These are phyloP conservation scores for Globisporangium emineosum DNA, from an alignment of 352 stramenopile genomes.

Conservation along the genomic window DNA sequence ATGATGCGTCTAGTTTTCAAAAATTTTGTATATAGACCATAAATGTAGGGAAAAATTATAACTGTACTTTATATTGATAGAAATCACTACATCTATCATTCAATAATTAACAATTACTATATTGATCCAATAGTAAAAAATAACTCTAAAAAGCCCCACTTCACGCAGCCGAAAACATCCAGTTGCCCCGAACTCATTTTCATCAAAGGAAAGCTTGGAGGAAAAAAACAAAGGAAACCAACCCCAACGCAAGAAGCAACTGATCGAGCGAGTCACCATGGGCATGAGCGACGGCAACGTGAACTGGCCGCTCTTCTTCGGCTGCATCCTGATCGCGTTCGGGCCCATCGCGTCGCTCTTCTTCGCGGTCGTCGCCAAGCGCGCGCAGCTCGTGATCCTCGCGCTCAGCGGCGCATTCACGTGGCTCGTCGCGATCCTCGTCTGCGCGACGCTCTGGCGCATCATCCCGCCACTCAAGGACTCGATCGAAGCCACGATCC, in stretches of 20 bases:
- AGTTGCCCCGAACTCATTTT: background rate
- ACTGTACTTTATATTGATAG: no score
- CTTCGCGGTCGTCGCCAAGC: conserved; percentile 74
- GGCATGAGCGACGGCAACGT: conserved; percentile 62
- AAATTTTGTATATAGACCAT: background rate
- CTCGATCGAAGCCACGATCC: conserved; percentile 73
- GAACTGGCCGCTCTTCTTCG: conserved; percentile 85
- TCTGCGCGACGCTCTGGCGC: conserved; percentile 71
- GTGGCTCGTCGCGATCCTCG: conserved; percentile 78
- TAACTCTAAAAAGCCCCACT: background rate
- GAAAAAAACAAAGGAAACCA: background rate
- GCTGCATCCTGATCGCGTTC: conserved; percentile 78
- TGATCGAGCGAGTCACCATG: conserved; percentile 30
- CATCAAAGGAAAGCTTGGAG: background rate
- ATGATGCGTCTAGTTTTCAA: background rate
- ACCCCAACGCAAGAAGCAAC: background rate
- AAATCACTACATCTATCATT: no score
- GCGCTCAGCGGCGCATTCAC: conserved; percentile 76
- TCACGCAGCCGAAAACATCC: background rate
- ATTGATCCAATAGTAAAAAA: background rate
- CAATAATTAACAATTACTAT: no score
- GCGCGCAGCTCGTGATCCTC: conserved; percentile 83
- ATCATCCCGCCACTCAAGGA: conserved; percentile 72
- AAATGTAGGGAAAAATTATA: background rate
- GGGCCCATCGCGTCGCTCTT: conserved; percentile 71